Base-by-base conservation (phyloP, 2,329 filamentous ascomycete genomes). In the Pyrenochaeta sp. region DNA sequence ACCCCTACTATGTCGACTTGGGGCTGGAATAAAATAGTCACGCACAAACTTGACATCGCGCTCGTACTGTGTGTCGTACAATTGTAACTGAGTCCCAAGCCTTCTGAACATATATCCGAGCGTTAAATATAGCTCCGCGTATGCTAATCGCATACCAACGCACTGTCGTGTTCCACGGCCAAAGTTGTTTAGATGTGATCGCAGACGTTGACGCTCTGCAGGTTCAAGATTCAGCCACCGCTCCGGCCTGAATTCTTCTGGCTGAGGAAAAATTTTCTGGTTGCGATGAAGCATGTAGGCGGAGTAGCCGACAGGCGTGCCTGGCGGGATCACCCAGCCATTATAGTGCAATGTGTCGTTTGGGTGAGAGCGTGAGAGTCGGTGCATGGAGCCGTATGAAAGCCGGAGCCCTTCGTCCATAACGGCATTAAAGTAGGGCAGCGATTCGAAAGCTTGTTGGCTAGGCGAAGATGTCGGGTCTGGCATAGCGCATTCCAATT, bases 381-480 rank as follows among this genome's bases (percentile, higher is more conserved):
- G 54, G 18, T 52, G 60, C 54, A 56, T 58, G 1, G 31, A 51
- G 11, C 68, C 69, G 49, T 61, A 68, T 39, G 63, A 62, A n/a
- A 66, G 46, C 20, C 45, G 39, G 4, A 42, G 27, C 20, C 39
- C 39, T 30, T 69, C 66, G 11, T 50, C 43, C 17, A 67, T 40
- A 7, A 63, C 44, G 7, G 65, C 66, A 17, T 56, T 49, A 15
- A 66, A 51, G 43, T 63, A 64, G 1, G 60, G 53, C 3, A 65
- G 53, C 12, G 39, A 12, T 29, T 61, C 44, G 2, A 63, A 27
- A n/a, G 30, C 36, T 17, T 48, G 45, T 17, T 35, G 14, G 10
- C 18, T 42, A 15, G 45, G 43, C 2, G 12, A 27, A 9, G 37
- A 17, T 15, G 17, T 20, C 10, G 35, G 17, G 21, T 45, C 12